Percentiles rank a stretch among this genome's conserved stretches.
Conservation (phyloP, 2,329 filamentous ascomycete species). For the Aspergillus floridensis region DNA sequence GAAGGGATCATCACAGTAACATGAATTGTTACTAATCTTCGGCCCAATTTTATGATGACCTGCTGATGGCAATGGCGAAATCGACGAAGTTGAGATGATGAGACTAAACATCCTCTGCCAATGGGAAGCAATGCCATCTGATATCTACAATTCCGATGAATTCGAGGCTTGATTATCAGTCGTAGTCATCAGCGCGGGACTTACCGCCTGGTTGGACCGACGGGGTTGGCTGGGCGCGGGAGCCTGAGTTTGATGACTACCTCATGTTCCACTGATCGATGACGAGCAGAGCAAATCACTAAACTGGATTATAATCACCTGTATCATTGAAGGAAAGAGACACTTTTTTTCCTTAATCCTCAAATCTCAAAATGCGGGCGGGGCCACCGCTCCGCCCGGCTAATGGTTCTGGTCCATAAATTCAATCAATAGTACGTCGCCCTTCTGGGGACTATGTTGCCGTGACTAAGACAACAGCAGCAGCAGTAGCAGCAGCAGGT, state of each 20-base stretch:
- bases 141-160: background rate
- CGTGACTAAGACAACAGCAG: background rate
- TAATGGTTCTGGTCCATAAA: constrained; percentile 1
- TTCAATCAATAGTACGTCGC: background rate
- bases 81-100: background rate
- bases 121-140: background rate
- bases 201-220: background rate
- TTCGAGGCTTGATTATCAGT: background rate
- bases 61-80: background rate
- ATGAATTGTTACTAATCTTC: no score
- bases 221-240: background rate
- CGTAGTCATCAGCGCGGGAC: background rate
- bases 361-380: background rate
- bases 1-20: background rate
- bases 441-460: background rate
- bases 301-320: background rate
- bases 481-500: background rate
- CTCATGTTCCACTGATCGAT: background rate
- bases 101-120: background rate
- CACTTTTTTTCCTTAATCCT: no score
- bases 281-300: background rate
- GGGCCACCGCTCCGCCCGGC: constrained; percentile 1
- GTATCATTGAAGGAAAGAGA: background rate
- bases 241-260: background rate
- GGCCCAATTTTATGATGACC: background rate